Evolutionary conservation across 2,329 filamentous ascomycete genomes (phyloP).

Genomic region (Monosporascus sp.): DNA sequence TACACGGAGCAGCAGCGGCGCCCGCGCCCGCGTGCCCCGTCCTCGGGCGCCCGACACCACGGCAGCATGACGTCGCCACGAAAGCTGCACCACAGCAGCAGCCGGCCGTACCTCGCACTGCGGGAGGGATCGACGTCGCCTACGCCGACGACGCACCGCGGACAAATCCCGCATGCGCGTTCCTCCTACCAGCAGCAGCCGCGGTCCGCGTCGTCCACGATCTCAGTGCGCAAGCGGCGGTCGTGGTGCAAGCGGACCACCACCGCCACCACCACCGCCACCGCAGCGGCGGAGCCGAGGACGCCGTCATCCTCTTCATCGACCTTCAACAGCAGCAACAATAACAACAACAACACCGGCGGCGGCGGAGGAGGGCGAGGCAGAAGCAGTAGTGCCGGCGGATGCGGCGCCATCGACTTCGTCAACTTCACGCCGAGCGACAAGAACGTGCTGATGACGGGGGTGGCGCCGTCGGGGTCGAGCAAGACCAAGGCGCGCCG

Average conservation of each 20-base stretch:
- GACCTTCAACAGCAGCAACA: conserved; percentile 1
- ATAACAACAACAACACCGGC: neutral
- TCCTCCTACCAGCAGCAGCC: neutral
- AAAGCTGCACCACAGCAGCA: conserved; percentile 34
- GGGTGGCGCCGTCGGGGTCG: conserved; percentile 86
- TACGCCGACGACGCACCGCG: conserved; percentile 26
- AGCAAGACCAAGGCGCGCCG: conserved; percentile 91
- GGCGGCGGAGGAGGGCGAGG: neutral
- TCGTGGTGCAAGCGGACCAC: conserved; percentile 24
- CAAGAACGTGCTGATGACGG: conserved; percentile 72
- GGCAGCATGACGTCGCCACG: conserved; percentile 34
- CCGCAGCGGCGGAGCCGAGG: conserved; percentile 7
- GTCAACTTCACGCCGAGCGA: conserved; percentile 89
- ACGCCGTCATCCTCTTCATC: conserved; percentile 8
- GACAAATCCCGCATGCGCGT: neutral
- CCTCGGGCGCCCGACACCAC: conserved; percentile 47
- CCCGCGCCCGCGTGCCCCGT: conserved; percentile 48
- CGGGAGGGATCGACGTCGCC: conserved; percentile 32
- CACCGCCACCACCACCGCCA: neutral
- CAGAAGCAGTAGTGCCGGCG: conserved; percentile 16
- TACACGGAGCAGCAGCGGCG: conserved; percentile 35
- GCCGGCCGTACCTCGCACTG: conserved; percentile 12
- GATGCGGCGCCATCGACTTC: conserved; percentile 52
- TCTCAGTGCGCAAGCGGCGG: conserved; percentile 32
- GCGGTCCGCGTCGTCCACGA: conserved; percentile 11